A percentile compares a stretch with the other conserved stretches of the same genome.
Conservation (phyloP, 371 early-diverging fungal species). For the Basidiobolus meristosporus region DNA sequence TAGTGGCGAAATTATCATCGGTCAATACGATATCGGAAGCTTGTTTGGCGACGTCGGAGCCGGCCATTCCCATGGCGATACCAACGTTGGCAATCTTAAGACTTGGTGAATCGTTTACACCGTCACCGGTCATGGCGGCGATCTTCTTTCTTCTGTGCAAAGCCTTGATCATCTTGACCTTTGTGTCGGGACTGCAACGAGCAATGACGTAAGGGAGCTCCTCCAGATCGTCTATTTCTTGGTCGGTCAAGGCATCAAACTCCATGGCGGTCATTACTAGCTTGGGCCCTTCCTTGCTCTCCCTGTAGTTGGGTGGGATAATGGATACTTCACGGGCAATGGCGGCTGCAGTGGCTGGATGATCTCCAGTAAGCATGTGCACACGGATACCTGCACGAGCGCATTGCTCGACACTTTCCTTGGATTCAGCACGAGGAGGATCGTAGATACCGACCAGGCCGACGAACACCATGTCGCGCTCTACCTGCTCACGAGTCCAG, state of each 20-base stretch:
- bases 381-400: constrained; percentile 83
- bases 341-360: constrained; percentile 79
- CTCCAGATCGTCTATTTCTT: constrained; percentile 47
- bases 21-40: constrained; percentile 80
- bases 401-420: constrained; percentile 64
- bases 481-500: constrained; percentile 32
- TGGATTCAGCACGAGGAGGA: constrained; percentile 66
- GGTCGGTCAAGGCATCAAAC: constrained; percentile 65
- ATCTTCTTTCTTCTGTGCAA: constrained; percentile 61
- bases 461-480: constrained; percentile 58
- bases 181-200: constrained; percentile 85
- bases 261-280: constrained; percentile 71
- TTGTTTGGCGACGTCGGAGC: constrained; percentile 83
- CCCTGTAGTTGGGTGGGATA: constrained; percentile 16
- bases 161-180: constrained; percentile 89
- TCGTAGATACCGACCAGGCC: constrained; percentile 89
- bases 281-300: constrained; percentile 13
- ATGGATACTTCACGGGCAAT: constrained; percentile 86
- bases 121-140: constrained; percentile 75
- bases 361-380: constrained; percentile 92
- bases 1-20: constrained; percentile 75
- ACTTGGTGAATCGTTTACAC: constrained; percentile 84
- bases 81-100: constrained; percentile 84
- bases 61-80: constrained; percentile 80
- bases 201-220: constrained; percentile 86